Conservation (phyloP, 805 yeast genomes). For the Pichia insulana region DNA sequence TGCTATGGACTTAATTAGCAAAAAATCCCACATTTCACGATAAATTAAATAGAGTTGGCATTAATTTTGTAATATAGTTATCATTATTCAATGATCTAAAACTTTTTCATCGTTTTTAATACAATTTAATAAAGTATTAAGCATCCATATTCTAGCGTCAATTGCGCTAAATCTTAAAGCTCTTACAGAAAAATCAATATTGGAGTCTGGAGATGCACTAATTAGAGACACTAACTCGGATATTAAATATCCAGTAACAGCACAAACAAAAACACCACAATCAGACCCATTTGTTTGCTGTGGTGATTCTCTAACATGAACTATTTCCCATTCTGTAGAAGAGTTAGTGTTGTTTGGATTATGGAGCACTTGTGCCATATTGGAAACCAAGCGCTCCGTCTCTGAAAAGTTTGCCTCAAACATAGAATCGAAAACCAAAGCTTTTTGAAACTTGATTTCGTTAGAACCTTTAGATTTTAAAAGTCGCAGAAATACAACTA, state of each 20-base stretch:
- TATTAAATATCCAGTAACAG: constrained; percentile 29
- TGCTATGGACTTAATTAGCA: constrained; percentile 8
- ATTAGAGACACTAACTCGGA: constrained; percentile 26
- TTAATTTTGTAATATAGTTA: background rate
- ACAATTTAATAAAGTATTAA: constrained; percentile 28
- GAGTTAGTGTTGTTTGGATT: constrained; percentile 14
- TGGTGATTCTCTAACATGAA: constrained; percentile 28
- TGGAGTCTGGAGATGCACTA: constrained; percentile 10
- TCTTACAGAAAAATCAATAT: constrained; percentile 19
- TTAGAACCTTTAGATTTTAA: background rate
- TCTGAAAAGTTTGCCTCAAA: constrained; percentile 33
- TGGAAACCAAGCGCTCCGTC: constrained; percentile 25
- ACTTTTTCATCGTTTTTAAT: constrained; percentile 13
- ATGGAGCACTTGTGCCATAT: constrained; percentile 23
- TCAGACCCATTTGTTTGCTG: constrained; percentile 61
- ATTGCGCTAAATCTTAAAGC: constrained; percentile 38
- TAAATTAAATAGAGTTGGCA: background rate
- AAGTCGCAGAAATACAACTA: constrained; percentile 35
- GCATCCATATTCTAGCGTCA: constrained; percentile 37
- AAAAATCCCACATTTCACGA: background rate
- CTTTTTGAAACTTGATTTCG: constrained; percentile 31
- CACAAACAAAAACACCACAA: constrained; percentile 46
- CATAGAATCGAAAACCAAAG: constrained; percentile 56
- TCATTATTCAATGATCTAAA: background rate
- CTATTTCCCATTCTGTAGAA: constrained; percentile 1